phyloP scores from a whole-genome alignment of 805 yeast species.

The Candida orba region DNA sequence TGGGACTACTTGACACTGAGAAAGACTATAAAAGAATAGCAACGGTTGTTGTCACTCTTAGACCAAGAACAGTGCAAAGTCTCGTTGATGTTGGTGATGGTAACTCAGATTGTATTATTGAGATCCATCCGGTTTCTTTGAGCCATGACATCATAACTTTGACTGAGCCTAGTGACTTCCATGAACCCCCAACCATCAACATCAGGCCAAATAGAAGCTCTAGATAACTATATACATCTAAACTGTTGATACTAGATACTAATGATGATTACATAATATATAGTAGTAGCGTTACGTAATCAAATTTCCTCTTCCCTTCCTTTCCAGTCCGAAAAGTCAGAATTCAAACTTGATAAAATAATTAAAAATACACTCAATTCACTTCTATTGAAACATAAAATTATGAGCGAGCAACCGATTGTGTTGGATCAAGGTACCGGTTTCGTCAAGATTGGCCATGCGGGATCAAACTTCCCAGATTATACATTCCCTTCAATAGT shows the following conservation, averaged over 20 bases:
- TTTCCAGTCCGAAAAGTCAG: background rate
- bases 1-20: constrained; percentile 14
- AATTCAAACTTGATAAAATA: background rate
- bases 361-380: background rate
- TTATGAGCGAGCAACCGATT: constrained; percentile 21
- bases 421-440: constrained; percentile 99
- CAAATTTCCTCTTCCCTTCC: too few relatives aligned
- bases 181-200: constrained; percentile 12
- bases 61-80: constrained; percentile 7
- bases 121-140: constrained; percentile 9
- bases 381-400: constrained; percentile 1
- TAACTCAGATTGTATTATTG: constrained; percentile 5
- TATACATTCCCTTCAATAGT: constrained; percentile 95
- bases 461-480: constrained; percentile 96
- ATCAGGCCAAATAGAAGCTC: constrained; percentile 12
- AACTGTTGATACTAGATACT: too few relatives aligned
- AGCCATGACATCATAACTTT: constrained; percentile 9
- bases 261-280: too few relatives aligned
- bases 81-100: too few relatives aligned
- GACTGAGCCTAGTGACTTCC: constrained; percentile 7
- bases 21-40: constrained; percentile 8
- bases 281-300: background rate
- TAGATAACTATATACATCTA: background rate
- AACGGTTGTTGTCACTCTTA: constrained; percentile 12
- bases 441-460: constrained; percentile 93